These are phyloP conservation scores for Mycena leptocephala DNA, from an alignment of 768 basidiomycete species.

Conservation along the genomic window DNA sequence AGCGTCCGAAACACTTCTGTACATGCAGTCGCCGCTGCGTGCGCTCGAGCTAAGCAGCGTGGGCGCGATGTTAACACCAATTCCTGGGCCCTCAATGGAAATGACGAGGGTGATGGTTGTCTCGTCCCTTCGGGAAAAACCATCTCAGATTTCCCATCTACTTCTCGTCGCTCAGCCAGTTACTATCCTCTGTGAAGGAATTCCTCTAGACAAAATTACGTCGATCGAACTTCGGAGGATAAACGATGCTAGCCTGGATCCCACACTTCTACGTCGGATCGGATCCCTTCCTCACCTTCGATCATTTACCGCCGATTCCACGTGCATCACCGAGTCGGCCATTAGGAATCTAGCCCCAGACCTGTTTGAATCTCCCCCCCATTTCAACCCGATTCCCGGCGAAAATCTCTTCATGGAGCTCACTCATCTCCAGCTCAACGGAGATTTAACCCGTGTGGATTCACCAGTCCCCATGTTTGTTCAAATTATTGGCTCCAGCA, in stretches of 20 bases:
- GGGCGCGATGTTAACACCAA: background rate
- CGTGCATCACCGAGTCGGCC: background rate
- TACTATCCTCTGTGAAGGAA: background rate
- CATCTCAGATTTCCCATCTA: background rate
- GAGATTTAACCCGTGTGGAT: background rate
- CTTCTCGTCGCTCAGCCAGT: background rate
- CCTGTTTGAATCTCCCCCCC: background rate
- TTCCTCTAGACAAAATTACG: background rate
- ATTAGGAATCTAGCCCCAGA: background rate
- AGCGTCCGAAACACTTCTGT: background rate
- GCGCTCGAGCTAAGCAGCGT: background rate
- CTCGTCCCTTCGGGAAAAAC: background rate
- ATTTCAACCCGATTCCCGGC: background rate
- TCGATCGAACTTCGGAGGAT: background rate
- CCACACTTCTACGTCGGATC: background rate
- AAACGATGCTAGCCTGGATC: background rate
- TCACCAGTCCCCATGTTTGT: background rate
- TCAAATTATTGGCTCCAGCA: background rate
- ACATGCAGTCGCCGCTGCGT: constrained; percentile 5
- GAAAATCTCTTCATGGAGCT: background rate
- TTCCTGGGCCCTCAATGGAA: background rate
- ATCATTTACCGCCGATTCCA: background rate
- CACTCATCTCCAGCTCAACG: background rate
- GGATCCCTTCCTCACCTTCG: background rate
- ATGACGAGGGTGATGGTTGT: background rate